Percentiles rank a stretch among this genome's conserved stretches.
Evolutionary conservation across 129 eudicot genomes (phyloP).

Genomic region (Escallonia rubra): DNA sequence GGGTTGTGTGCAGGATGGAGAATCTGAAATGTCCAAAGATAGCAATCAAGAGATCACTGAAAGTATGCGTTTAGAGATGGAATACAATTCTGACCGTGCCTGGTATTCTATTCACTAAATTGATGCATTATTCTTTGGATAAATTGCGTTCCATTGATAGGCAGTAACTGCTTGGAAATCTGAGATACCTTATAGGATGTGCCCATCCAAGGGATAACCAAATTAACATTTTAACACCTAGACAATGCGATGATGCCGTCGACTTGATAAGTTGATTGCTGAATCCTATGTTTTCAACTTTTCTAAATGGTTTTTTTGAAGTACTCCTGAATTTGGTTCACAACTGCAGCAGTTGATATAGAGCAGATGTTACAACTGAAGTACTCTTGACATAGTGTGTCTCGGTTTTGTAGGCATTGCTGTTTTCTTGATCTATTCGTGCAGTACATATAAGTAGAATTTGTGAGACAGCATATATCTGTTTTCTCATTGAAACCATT

Average conservation of each 20-base stretch:
- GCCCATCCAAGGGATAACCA: not conserved
- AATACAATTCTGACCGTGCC: conserved; percentile 67
- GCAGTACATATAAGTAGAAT: too few species aligned
- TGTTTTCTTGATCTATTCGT: not conserved
- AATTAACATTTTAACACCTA: not conserved
- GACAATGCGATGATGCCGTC: too few species aligned
- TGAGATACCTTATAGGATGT: not conserved
- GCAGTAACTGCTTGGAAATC: not conserved
- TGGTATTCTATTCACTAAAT: conserved; percentile 28
- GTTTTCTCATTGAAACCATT: too few species aligned
- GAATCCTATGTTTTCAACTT: not conserved
- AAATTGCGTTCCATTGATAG: not conserved
- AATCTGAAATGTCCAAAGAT: conserved; percentile 22
- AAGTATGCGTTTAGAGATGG: conserved; percentile 64
- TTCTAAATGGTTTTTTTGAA: not conserved
- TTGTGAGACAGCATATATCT: too few species aligned
- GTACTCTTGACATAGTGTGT: not conserved
- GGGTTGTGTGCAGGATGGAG: conserved; percentile 31
- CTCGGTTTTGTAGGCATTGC: not conserved
- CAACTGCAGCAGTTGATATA: too few species aligned
- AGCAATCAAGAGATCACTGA: conserved; percentile 48
- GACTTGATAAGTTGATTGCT: too few species aligned
- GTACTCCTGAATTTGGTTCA: not conserved
- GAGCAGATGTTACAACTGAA: not conserved
- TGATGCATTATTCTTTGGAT: not conserved